A percentile compares a stretch with the other conserved stretches of the same genome.
These are phyloP conservation scores for Salinomyces thailandicus DNA, from an alignment of 2,329 filamentous ascomycete species.

Conservation along the genomic window DNA sequence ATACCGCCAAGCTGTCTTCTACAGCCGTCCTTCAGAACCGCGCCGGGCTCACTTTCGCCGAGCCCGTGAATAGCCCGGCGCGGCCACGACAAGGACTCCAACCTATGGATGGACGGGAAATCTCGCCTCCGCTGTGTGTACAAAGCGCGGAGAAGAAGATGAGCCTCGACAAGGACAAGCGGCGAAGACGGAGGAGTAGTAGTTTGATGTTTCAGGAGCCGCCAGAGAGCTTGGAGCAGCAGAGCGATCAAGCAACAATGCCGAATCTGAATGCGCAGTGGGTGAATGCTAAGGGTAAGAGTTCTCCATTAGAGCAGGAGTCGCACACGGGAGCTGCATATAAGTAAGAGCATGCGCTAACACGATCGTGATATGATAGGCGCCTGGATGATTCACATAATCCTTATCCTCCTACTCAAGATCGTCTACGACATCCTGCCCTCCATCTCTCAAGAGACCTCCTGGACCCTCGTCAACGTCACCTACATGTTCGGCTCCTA, in stretches of 20 bases:
- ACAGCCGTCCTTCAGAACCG: constrained; percentile 70
- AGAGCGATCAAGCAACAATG: constrained; percentile 87
- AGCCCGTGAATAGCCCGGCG: constrained; percentile 52
- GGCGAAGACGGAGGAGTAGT: constrained; percentile 82
- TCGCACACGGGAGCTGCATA: no score
- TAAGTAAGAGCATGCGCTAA: no score
- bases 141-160: constrained; percentile 32
- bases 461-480: constrained; percentile 97
- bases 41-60: constrained; percentile 77
- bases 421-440: constrained; percentile 96
- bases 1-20: constrained; percentile 95
- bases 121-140: constrained; percentile 17
- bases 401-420: constrained; percentile 83
- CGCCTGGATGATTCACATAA: constrained; percentile 94
- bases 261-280: constrained; percentile 97
- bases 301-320: no score
- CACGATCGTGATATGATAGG: no score
- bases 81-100: constrained; percentile 1
- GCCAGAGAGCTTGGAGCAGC: constrained; percentile 90
- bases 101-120: not conserved
- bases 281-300: constrained; percentile 96
- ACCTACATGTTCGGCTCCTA: constrained; percentile 98
- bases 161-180: constrained; percentile 41
- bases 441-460: constrained; percentile 92
- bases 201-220: constrained; percentile 98